Evolutionary conservation across 106 monocot genomes (phyloP), one percentile per base, ranked within the genome.

Genomic region (Cymbidium sinense): DNA sequence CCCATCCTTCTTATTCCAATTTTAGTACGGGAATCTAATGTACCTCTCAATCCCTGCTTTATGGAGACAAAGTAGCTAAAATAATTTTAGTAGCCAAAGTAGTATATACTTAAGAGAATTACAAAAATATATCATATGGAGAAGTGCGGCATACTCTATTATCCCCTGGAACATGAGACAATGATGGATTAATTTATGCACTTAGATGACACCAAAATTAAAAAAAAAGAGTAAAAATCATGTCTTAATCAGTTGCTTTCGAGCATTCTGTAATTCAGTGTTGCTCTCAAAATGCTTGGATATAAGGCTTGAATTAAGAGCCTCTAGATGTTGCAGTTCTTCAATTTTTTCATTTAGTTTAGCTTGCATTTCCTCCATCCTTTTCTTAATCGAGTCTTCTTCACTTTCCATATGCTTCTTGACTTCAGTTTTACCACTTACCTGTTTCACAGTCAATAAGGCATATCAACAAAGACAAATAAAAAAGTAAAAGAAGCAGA

Each of bases 1-100:
- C 91, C 91, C 91, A 91, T 89, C 70, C 85, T 85, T 27, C 85
- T 91, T 50, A 91, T 85, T 43, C 86, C 86, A 79, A 91, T 83
- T 18, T 76, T 34, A 6, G 80, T 44, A 1, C 79, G 76, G 28
- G 30, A 29, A 70, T 25, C 61, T 61, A 81, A 43, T 64, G 81
- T 50, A 2, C 85, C 85, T 7, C 21, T 19, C 54, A 54, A 54
- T 54, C 54, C 54, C 54, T 54, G 7, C 7, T 39, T 39, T 39
- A 4, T 4, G 7, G 37, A 39, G 7, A 39, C 37, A 39, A 39
- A 39, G 37, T 39, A 3, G 37, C 37, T 4, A 39, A 39, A 39
- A 0, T 39, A 39, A 39, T 39, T 39, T 39, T 39, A 39, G 37
- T 7, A 39, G 7, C 3, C 37, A 4, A 39, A 39, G 37, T n/a